Evolutionary conservation across 2,329 filamentous ascomycete species (phyloP), one percentile per base, ranked within the genome.

Genomic region (Chaetoscypha palmicola): DNA sequence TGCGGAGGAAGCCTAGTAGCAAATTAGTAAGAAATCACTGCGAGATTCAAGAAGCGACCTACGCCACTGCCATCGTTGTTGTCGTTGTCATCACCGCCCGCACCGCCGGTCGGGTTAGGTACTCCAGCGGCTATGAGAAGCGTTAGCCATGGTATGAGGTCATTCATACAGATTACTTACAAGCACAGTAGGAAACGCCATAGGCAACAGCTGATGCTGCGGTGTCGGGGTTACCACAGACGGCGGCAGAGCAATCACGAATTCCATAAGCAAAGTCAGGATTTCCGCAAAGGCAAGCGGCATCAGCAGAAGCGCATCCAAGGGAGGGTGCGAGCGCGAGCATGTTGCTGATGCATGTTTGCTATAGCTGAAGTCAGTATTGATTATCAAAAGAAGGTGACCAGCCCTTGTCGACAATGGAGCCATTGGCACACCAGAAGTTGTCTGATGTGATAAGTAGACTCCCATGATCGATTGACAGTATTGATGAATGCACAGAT

Each of bases 341-440:
- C 68, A 72, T 71, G 65, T 69, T 70, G 61, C 50, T 63, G 54
- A 70, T 57, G 50, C 69, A 72, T 14, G 50, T 56, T 60, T 62
- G 56, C 61, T 63, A 8, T 20, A 11, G 24, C 41, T n/a, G 16
- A 38, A 9, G 14, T 16, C 23, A 24, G 24, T 20, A 37, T 11
- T 9, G 20, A 12, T 22, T 3, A n/a, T 11, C 11, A 20, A n/a
- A 14, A 38, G 11, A 22, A 12, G 19, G 16, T 26, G 20, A 12
- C 17, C 22, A 28, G 19, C n/a, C n/a, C n/a, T n/a, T n/a, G n/a
- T n/a, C n/a, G n/a, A n/a, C n/a, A n/a, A n/a, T n/a, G n/a, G n/a
- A n/a, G n/a, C n/a, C n/a, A n/a, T n/a, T n/a, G n/a, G n/a, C n/a
- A n/a, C n/a, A n/a, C n/a, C n/a, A n/a, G n/a, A n/a, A n/a, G n/a